These are phyloP conservation scores for Angomonas deanei DNA, from an alignment of 208 protist genomes.

Conservation along the genomic window DNA sequence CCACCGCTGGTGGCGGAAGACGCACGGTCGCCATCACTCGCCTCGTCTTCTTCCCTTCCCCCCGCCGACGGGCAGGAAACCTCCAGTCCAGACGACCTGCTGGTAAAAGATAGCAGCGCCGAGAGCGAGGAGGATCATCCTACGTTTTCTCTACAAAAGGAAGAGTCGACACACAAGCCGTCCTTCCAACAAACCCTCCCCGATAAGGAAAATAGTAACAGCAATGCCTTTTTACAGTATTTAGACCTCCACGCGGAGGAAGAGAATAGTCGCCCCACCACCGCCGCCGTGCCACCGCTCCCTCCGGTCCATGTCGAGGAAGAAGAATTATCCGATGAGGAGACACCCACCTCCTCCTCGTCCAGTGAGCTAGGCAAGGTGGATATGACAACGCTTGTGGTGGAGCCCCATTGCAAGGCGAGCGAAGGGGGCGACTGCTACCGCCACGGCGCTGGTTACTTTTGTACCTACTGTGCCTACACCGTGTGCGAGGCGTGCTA, in stretches of 20 bases:
- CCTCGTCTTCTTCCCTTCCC: too few species aligned
- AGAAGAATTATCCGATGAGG: not conserved
- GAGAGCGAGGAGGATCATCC: too few species aligned
- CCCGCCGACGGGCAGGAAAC: too few species aligned
- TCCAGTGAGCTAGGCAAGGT: not conserved
- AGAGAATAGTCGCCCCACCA: not conserved
- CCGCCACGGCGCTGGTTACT: conserved; percentile 51
- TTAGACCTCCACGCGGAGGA: too few species aligned
- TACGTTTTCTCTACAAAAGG: too few species aligned
- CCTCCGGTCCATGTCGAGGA: not conserved
- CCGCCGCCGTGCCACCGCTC: not conserved
- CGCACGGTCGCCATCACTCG: too few species aligned
- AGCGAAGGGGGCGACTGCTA: conserved; percentile 44
- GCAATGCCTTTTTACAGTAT: not conserved
- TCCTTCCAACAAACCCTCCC: too few species aligned
- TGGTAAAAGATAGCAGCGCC: too few species aligned
- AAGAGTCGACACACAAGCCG: too few species aligned
- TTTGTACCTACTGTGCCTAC: conserved; percentile 83
- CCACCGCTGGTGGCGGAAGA: too few species aligned
- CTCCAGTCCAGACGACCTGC: too few species aligned
- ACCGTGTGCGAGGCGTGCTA: conserved; percentile 63
- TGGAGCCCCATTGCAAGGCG: conserved; percentile 22
- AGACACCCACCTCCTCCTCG: not conserved
- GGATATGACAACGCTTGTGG: not conserved
- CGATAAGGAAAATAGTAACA: too few species aligned